Conservation (phyloP, 345 rosid genomes). For the Rhodamnia argentea region DNA sequence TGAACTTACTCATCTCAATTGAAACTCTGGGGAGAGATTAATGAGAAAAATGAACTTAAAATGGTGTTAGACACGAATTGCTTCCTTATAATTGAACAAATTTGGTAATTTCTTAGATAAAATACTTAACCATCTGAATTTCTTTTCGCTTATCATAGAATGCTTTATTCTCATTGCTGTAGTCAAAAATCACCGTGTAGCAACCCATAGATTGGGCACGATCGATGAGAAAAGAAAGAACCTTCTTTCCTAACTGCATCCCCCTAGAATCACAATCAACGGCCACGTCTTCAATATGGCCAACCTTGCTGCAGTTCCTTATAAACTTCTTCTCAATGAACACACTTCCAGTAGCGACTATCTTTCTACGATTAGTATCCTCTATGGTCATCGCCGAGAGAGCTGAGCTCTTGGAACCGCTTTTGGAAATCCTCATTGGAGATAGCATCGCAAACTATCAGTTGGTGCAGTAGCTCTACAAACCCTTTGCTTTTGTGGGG, state of each 20-base stretch:
- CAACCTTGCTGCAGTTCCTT: too few relatives aligned
- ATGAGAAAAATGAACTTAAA: background rate
- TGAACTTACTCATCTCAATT: background rate
- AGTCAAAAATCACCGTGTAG: too few relatives aligned
- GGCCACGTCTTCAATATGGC: too few relatives aligned
- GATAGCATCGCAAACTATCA: conserved; percentile 44
- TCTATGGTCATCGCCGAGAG: conserved; percentile 74
- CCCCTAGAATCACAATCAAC: too few relatives aligned
- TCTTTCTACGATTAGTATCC: conserved; percentile 38
- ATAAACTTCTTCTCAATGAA: conserved; percentile 84
- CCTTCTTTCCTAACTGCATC: too few relatives aligned
- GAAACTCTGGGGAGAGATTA: background rate
- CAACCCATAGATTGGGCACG: too few relatives aligned
- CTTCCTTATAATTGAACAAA: background rate
- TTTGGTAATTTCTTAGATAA: conserved; percentile 11
- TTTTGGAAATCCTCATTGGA: conserved; percentile 57
- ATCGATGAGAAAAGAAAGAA: too few relatives aligned
- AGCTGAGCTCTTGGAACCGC: conserved; percentile 52
- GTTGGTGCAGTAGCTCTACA: conserved; percentile 59
- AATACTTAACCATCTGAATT: conserved; percentile 73
- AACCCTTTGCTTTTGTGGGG: too few relatives aligned
- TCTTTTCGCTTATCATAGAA: too few relatives aligned
- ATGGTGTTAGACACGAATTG: background rate
- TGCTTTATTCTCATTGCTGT: too few relatives aligned
- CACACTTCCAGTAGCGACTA: conserved; percentile 61